Conservation (phyloP, 306 rosid genomes). For the Medicago arabica region DNA sequence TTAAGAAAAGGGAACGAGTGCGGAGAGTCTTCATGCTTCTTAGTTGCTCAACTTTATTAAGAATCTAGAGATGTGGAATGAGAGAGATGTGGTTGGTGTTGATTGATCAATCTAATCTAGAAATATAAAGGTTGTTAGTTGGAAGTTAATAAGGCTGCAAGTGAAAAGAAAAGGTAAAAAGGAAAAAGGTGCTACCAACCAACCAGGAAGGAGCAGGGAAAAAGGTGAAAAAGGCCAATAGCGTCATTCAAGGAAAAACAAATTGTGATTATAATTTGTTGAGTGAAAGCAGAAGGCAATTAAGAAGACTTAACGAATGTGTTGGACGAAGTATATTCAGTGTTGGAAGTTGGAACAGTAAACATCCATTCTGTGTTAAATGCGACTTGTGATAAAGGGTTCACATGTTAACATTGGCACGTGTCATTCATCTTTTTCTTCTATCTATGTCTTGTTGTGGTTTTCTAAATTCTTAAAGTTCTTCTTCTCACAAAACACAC, state of each 20-base stretch:
- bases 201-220: no score
- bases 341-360: conserved; percentile 22
- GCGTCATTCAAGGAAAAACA: conserved; percentile 37
- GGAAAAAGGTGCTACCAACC: neutral
- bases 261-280: conserved; percentile 13
- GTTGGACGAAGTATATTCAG: conserved; percentile 26
- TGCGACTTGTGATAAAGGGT: conserved; percentile 39
- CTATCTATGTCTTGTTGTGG: neutral
- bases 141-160: conserved; percentile 35
- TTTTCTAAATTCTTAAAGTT: neutral
- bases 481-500: neutral
- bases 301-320: conserved; percentile 21
- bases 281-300: conserved; percentile 19
- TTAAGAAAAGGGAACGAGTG: no score
- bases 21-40: no score
- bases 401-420: conserved; percentile 53
- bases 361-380: conserved; percentile 44
- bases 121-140: conserved; percentile 15
- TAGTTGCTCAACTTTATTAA: no score
- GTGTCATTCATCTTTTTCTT: conserved; percentile 23
- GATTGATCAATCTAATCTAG: neutral
- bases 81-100: neutral
- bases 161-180: neutral
- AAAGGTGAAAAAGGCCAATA: conserved; percentile 20
- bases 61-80: no score